Evolutionary conservation across 768 basidiomycete genomes (phyloP).

Genomic region (Russula earlei): DNA sequence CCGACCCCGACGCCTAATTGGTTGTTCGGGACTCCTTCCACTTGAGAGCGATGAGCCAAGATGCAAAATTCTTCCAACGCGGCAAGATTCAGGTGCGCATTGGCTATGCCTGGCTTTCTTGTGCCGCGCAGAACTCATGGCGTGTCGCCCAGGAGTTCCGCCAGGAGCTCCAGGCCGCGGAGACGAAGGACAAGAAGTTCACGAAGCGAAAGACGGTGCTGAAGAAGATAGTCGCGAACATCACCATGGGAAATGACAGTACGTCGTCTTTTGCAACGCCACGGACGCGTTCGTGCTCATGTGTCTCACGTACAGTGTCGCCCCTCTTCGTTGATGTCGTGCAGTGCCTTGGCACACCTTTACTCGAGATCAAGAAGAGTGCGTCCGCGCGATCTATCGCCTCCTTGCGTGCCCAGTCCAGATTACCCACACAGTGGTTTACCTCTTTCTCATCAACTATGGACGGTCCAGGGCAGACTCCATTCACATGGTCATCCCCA

Average conservation of each 20-base stretch:
- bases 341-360: slow-evolving; percentile 87
- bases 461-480: slow-evolving; percentile 90
- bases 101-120: neutral
- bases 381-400: slow-evolving; percentile 26
- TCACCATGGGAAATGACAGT: slow-evolving; percentile 99
- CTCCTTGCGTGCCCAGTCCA: neutral
- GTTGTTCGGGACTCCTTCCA: too few relatives aligned
- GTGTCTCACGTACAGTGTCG: slow-evolving; percentile 65
- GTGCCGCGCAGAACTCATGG: slow-evolving; percentile 11
- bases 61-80: slow-evolving; percentile 86
- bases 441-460: slow-evolving; percentile 95
- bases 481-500: slow-evolving; percentile 40
- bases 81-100: slow-evolving; percentile 80
- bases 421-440: slow-evolving; percentile 62
- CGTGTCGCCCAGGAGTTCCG: slow-evolving; percentile 61
- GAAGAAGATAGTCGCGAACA: slow-evolving; percentile 98
- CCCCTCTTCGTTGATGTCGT: slow-evolving; percentile 92
- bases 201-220: slow-evolving; percentile 86
- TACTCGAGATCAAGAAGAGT: slow-evolving; percentile 99
- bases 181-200: slow-evolving; percentile 95
- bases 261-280: slow-evolving; percentile 33
- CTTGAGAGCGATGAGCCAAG: slow-evolving; percentile 44
- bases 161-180: slow-evolving; percentile 82
- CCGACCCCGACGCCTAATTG: too few relatives aligned
- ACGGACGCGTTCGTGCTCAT: slow-evolving; percentile 9